These are phyloP conservation scores for Colletotrichum theobromicola DNA, from an alignment of 2,329 filamentous ascomycete species.

Conservation along the genomic window DNA sequence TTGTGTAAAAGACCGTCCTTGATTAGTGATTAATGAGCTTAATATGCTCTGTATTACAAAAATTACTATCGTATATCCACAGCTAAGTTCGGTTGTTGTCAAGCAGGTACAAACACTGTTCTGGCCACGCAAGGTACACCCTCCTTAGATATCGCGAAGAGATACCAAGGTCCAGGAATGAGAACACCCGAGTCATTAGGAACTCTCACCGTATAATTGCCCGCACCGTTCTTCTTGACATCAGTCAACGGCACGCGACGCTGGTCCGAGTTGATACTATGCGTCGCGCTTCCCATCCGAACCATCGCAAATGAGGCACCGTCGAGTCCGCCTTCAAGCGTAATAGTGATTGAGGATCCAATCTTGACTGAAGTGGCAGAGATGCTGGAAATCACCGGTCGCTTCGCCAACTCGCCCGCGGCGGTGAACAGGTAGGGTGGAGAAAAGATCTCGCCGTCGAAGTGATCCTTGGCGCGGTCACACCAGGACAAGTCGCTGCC, in stretches of 20 bases:
- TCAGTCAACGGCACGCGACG: not conserved
- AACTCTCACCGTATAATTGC: not conserved
- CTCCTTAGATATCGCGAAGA: fast-evolving
- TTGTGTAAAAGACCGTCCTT: too few species aligned
- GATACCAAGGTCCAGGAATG: not conserved
- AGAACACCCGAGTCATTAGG: not conserved
- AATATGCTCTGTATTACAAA: too few species aligned
- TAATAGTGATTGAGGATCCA: not conserved
- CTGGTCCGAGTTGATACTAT: not conserved
- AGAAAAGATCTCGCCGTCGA: not conserved
- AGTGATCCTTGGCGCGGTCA: not conserved
- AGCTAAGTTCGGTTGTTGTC: too few species aligned
- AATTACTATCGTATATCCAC: too few species aligned
- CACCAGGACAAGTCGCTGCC: not conserved
- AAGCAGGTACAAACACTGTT: not conserved
- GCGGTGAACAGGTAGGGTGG: not conserved
- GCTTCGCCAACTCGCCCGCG: not conserved
- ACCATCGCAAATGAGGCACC: not conserved
- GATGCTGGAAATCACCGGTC: not conserved
- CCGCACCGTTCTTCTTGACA: fast-evolving
- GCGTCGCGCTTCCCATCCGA: not conserved
- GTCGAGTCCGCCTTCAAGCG: fast-evolving
- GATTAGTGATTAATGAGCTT: too few species aligned
- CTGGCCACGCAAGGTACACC: not conserved
- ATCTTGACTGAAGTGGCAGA: not conserved